A percentile compares a stretch with the other conserved stretches of the same genome.
Conservation (phyloP, 179 eudicot genomes). For the Drosera spatulata region DNA sequence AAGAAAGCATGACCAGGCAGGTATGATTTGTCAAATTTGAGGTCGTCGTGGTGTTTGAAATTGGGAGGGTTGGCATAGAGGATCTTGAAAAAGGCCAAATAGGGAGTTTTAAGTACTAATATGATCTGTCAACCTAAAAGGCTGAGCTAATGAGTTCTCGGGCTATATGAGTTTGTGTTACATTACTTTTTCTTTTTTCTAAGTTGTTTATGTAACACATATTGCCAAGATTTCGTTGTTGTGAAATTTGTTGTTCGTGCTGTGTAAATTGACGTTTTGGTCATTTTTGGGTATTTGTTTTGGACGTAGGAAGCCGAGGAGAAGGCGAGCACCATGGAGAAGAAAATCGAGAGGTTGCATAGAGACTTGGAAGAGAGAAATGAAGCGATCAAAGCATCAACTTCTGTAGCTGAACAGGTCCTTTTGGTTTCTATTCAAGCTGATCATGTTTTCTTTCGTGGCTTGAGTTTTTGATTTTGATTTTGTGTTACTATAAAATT, state of each 20-base stretch:
- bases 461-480: no score
- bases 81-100: no score
- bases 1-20: constrained; percentile 73
- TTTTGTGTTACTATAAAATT: no score
- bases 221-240: background rate
- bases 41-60: background rate
- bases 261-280: no score
- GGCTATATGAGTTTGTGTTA: no score
- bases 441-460: no score
- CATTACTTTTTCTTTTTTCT: constrained; percentile 5
- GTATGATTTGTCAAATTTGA: no score
- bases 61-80: background rate
- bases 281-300: background rate
- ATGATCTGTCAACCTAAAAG: no score
- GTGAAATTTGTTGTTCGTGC: background rate
- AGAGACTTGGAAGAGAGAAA: constrained; percentile 71
- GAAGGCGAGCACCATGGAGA: constrained; percentile 65
- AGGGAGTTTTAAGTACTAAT: no score
- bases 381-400: constrained; percentile 48
- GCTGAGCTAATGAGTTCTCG: no score
- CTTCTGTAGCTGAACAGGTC: constrained; percentile 69
- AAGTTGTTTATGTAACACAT: constrained; percentile 2
- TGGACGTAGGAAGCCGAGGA: constrained; percentile 89
- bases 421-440: no score
- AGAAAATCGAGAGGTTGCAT: constrained; percentile 53